Evolutionary conservation across 495 filamentous ascomycete genomes (phyloP).

Genomic region (Tricharina praecox): DNA sequence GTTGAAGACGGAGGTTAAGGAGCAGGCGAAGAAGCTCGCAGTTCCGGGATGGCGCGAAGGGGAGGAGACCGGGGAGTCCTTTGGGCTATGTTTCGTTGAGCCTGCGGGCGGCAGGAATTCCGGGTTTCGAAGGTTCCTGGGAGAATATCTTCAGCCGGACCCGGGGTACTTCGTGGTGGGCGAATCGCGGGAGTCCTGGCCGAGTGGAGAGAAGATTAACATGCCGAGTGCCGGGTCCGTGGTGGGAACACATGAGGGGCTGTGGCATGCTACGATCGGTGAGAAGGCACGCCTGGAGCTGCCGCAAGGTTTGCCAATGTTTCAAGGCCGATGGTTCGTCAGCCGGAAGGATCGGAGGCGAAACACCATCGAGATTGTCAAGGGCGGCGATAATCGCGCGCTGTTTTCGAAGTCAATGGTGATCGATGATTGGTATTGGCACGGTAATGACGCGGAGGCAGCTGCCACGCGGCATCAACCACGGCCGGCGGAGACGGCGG

Average conservation of each 20-base stretch:
- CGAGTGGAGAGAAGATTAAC: background rate
- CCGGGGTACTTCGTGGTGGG: slow-evolving; percentile 21
- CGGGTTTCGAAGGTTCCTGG: slow-evolving; percentile 22
- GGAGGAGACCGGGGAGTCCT: slow-evolving; percentile 15
- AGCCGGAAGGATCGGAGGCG: slow-evolving; percentile 16
- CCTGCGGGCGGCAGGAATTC: slow-evolving; percentile 13
- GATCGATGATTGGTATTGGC: slow-evolving; percentile 20
- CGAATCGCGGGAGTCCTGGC: background rate
- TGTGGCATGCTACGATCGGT: slow-evolving; percentile 25
- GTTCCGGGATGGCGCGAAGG: slow-evolving; percentile 24
- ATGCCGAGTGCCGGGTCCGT: slow-evolving; percentile 10
- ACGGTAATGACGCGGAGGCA: slow-evolving; percentile 19
- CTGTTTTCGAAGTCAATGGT: slow-evolving; percentile 23
- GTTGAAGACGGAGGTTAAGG: slow-evolving; percentile 19
- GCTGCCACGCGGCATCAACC: slow-evolving; percentile 6
- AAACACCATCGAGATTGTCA: slow-evolving; percentile 22
- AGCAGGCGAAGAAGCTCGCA: slow-evolving; percentile 11
- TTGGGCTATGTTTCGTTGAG: slow-evolving; percentile 25
- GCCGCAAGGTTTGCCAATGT: slow-evolving; percentile 18
- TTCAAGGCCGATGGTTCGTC: slow-evolving; percentile 22
- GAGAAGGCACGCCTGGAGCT: slow-evolving; percentile 20
- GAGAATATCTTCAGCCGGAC: slow-evolving; percentile 20
- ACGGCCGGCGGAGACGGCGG: background rate
- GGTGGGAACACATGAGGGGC: slow-evolving; percentile 18
- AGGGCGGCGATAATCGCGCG: slow-evolving; percentile 20